Percentiles rank a stretch among this genome's conserved stretches.
Conservation (phyloP, 768 basidiomycete species). For the Kwoniella sp. region DNA sequence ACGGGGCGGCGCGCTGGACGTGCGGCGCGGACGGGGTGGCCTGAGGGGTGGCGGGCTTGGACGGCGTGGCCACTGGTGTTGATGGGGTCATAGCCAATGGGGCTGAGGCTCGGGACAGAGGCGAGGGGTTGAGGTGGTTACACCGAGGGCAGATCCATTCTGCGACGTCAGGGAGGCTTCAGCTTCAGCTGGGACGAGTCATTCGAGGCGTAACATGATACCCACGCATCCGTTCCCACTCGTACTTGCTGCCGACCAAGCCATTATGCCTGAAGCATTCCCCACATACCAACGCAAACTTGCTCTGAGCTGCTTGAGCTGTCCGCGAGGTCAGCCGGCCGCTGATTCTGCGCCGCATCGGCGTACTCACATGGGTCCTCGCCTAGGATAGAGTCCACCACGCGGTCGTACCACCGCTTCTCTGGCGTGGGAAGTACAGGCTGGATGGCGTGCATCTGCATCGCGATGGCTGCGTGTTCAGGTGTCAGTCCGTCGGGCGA, state of each 20-base stretch:
- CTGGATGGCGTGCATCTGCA: constrained; percentile 38
- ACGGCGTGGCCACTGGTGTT: neutral
- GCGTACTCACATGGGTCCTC: constrained; percentile 46
- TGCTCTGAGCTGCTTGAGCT: constrained; percentile 47
- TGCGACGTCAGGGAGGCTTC: neutral
- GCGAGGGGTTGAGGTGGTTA: constrained; percentile 46
- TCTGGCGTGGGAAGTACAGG: constrained; percentile 48
- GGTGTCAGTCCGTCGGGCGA: constrained; percentile 36
- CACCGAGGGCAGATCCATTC: constrained; percentile 32
- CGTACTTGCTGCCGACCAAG: constrained; percentile 46
- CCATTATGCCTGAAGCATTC: constrained; percentile 50
- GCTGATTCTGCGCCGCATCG: neutral
- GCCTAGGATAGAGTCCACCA: constrained; percentile 41
- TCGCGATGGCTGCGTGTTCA: constrained; percentile 42
- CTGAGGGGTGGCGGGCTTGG: constrained; percentile 17
- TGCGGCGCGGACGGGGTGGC: neutral
- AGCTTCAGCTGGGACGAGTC: neutral
- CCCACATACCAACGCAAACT: constrained; percentile 48
- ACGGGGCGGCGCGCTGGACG: constrained; percentile 1
- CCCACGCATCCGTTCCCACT: constrained; percentile 50
- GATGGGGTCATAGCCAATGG: neutral
- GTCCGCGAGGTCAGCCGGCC: no score
- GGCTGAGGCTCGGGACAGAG: constrained; percentile 19
- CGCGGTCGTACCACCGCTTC: constrained; percentile 48
- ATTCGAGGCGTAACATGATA: neutral